phyloP scores from a whole-genome alignment of 2,329 filamentous ascomycete genomes.

The Celoporthe dispersa region DNA sequence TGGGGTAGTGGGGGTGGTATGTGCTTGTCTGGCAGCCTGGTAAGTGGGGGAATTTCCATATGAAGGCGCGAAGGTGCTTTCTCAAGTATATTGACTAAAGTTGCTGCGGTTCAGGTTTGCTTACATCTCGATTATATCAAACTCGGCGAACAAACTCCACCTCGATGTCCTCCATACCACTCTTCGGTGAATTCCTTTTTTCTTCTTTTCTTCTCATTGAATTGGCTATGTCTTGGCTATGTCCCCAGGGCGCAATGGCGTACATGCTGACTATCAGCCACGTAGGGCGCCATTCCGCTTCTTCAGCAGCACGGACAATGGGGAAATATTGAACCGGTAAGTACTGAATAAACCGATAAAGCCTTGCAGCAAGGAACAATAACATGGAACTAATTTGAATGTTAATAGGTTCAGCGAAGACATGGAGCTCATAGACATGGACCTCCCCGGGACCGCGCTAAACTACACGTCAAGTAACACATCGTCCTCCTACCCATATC shows the following conservation, averaged over 20 bases:
- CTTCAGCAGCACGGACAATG: constrained; percentile 41
- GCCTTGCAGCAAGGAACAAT: no score
- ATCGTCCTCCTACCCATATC: constrained; percentile 50
- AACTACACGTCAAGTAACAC: constrained; percentile 41
- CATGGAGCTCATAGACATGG: constrained; percentile 37
- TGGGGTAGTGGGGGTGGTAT: constrained; percentile 32
- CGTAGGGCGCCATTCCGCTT: constrained; percentile 37
- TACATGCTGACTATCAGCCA: constrained; percentile 23
- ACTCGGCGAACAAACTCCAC: no score
- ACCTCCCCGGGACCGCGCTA: constrained; percentile 36
- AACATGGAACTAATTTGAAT: constrained; percentile 27
- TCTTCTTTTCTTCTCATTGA: no score
- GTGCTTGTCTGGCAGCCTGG: constrained; percentile 35
- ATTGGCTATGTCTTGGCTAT: no score
- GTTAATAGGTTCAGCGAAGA: constrained; percentile 43
- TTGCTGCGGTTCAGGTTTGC: no score
- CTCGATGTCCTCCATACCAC: no score
- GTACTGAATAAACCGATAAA: no score
- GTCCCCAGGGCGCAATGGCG: no score
- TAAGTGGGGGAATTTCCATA: constrained; percentile 37
- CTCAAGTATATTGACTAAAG: constrained; percentile 19
- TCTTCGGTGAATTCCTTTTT: no score
- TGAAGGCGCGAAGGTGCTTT: constrained; percentile 36
- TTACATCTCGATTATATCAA: no score
- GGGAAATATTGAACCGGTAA: constrained; percentile 23